These are phyloP conservation scores for Salvia splendens DNA, from an alignment of 257 asterid species.

Conservation along the genomic window DNA sequence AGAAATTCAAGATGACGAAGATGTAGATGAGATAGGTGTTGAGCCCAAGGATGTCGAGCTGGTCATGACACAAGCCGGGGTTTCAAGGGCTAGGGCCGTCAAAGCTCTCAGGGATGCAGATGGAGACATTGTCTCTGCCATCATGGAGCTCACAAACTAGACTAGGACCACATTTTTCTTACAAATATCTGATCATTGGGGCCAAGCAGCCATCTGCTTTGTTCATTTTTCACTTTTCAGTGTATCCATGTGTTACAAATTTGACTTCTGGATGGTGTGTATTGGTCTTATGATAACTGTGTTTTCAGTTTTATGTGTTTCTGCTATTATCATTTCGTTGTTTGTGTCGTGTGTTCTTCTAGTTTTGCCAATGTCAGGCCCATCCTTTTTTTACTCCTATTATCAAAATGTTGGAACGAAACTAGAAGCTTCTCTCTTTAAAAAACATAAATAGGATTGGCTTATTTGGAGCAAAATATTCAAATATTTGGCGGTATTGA, in stretches of 20 bases:
- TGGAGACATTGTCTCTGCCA: constrained; percentile 79
- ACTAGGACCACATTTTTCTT: neutral
- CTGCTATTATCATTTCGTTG: too few relatives aligned
- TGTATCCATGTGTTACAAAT: constrained; percentile 1
- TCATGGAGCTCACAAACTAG: constrained; percentile 76
- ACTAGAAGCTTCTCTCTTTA: too few relatives aligned
- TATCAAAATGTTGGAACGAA: too few relatives aligned
- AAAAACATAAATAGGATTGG: too few relatives aligned
- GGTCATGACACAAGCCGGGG: constrained; percentile 72
- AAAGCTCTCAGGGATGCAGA: constrained; percentile 68
- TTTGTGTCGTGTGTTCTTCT: too few relatives aligned
- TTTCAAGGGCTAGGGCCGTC: constrained; percentile 60
- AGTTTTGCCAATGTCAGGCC: too few relatives aligned
- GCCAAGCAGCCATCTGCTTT: neutral
- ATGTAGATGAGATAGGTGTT: constrained; percentile 62
- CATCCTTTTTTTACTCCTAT: too few relatives aligned
- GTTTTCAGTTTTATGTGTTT: constrained; percentile 2
- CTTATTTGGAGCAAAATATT: too few relatives aligned
- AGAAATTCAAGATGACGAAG: constrained; percentile 60
- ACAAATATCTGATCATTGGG: constrained; percentile 15
- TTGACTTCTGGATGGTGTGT: constrained; percentile 3
- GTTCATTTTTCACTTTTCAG: neutral
- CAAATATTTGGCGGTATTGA: neutral
- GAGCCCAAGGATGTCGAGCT: constrained; percentile 69
- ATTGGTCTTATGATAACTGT: neutral